Base-by-base conservation (phyloP, 179 eudicot genomes). In the Vitellaria paradoxa region DNA sequence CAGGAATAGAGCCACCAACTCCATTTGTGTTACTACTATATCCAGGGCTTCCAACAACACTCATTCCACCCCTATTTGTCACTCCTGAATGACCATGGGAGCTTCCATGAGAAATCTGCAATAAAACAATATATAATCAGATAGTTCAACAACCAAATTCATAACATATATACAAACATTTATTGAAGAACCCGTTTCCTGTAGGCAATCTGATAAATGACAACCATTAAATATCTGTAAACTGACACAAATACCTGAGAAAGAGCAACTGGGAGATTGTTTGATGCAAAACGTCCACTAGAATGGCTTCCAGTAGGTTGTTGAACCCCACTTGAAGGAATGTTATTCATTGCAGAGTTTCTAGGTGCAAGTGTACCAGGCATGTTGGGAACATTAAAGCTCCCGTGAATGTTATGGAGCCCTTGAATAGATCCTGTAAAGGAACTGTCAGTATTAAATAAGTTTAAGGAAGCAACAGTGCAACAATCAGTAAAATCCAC, bases 81-180 rank as follows among this genome's bases (percentile, higher is more conserved):
- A 92, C 83, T 80, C 96, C 98, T 26, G 96, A 85, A 82, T 91
- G 92, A 82, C 96, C 98, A 82, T 94, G 98, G 63, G 90, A 86
- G 77, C 87, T 86, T 71, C 92, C 89, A 82, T 89, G 97, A 78
- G 99, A 87, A 24, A 93, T 91, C 99, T 96, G 90, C 78, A 77
- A 47, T 78, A 47, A 42, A 68, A 73, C 23, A 61, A 64, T n/a
- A 18, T 61, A 26, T 11, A 62, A 57, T 17, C 52, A 73, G 12
- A 67, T 3, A 45, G 65, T 62, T 74, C 55, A 73, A 57, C 64
- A 30, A 67, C 45, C 12, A 2, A 46, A 80, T 21, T 5, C 49
- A 59, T 13, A 9, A 52, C 14, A 52, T 52, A 52, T 9, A 42
- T 42, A 42, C 45, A 12, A 5, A 24, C 24, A 2, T 7, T 12